Conservation (phyloP, 441 rosid species). For the Pelargonium citronellum region DNA sequence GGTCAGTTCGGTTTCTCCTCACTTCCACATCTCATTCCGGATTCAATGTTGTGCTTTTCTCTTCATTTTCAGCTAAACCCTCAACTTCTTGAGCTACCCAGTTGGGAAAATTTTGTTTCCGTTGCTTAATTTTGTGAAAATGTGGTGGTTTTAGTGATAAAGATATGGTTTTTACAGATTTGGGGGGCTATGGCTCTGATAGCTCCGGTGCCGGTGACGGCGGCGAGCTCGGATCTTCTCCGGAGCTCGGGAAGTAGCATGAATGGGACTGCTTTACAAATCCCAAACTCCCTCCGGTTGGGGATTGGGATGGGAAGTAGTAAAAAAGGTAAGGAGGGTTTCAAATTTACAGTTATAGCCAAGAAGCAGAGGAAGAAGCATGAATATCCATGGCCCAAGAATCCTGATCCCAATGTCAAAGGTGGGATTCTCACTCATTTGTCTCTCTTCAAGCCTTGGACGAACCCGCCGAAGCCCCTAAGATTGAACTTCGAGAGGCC, state of each 20-base stretch:
- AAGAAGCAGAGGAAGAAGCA: constrained; percentile 80
- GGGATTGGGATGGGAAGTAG: constrained; percentile 22
- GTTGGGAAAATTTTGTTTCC: background rate
- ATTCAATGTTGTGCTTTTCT: too few relatives aligned
- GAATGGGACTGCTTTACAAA: constrained; percentile 51
- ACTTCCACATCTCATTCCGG: too few relatives aligned
- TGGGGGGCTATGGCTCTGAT: background rate
- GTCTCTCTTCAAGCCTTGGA: constrained; percentile 72
- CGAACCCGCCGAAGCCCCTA: constrained; percentile 68
- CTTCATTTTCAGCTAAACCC: too few relatives aligned
- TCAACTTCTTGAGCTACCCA: too few relatives aligned
- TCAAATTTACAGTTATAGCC: constrained; percentile 36
- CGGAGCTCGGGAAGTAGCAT: constrained; percentile 54
- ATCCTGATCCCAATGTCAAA: constrained; percentile 82
- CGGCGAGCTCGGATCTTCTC: constrained; percentile 71
- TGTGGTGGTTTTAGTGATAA: background rate
- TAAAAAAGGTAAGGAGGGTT: constrained; percentile 4
- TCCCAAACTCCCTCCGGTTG: constrained; percentile 43
- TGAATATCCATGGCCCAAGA: constrained; percentile 79
- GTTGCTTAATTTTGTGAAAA: background rate
- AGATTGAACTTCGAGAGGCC: constrained; percentile 85
- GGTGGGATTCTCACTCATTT: constrained; percentile 79
- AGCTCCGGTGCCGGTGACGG: background rate
- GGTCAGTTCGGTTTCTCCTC: too few relatives aligned
- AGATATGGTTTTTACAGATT: background rate